Percentiles rank a stretch among this genome's conserved stretches.
phyloP scores from a whole-genome alignment of 2,329 filamentous ascomycete genomes.

The Furcasterigmium sp. region DNA sequence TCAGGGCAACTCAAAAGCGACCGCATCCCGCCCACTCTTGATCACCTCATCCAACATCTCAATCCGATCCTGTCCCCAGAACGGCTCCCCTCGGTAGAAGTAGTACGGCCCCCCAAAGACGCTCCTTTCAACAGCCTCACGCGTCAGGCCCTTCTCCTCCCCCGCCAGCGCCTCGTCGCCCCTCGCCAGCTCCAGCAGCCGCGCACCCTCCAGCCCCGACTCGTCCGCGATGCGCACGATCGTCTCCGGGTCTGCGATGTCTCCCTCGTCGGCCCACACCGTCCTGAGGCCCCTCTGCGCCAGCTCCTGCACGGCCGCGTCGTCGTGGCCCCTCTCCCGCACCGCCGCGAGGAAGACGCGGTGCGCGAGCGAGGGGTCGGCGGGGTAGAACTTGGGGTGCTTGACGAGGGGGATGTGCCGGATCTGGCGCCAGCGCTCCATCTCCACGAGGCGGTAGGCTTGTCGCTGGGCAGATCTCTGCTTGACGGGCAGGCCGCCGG shows the following conservation, averaged over 20 bases:
- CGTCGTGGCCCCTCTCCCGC: slow-evolving; percentile 4
- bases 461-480: slow-evolving; percentile 21
- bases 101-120: slow-evolving; percentile 18
- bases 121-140: slow-evolving; percentile 11
- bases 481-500: slow-evolving; percentile 24
- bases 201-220: slow-evolving; percentile 6
- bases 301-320: slow-evolving; percentile 7
- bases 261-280: slow-evolving; percentile 9
- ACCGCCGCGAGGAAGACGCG: slow-evolving; percentile 7
- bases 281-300: slow-evolving; percentile 7
- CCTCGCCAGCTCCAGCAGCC: slow-evolving; percentile 2
- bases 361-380: slow-evolving; percentile 22
- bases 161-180: neutral
- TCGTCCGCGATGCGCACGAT: slow-evolving; percentile 7
- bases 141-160: slow-evolving; percentile 7
- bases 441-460: slow-evolving; percentile 19
- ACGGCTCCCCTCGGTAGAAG: slow-evolving; percentile 15
- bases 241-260: slow-evolving; percentile 9
- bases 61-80: slow-evolving; percentile 20
- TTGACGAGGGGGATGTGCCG: slow-evolving; percentile 19
- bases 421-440: slow-evolving; percentile 19
- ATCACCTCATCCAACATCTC: slow-evolving; percentile 18
- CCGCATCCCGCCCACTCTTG: slow-evolving; percentile 12
- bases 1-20: neutral
- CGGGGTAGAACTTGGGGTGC: slow-evolving; percentile 16